A percentile compares a stretch with the other conserved stretches of the same genome.
These are phyloP conservation scores for Hamigera avellanea DNA, from an alignment of 495 filamentous ascomycete genomes.

Conservation along the genomic window DNA sequence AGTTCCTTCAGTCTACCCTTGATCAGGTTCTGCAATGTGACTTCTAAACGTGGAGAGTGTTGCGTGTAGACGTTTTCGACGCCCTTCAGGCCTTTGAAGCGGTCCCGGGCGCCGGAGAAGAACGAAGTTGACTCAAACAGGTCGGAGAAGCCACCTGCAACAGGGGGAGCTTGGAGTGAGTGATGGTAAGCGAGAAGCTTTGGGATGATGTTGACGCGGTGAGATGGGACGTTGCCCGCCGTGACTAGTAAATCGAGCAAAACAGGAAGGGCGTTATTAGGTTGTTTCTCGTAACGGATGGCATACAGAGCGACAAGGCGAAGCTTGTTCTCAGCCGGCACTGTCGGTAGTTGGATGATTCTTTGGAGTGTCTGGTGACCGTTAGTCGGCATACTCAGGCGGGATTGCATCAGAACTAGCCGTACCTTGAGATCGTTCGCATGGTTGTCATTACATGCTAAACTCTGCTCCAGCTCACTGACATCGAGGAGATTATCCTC, in stretches of 20 bases:
- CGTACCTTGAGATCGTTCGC: conserved; percentile 70
- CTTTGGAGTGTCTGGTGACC: conserved; percentile 64
- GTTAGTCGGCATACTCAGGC: not conserved
- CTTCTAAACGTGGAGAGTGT: conserved; percentile 80
- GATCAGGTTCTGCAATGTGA: conserved; percentile 80
- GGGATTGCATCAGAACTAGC: not conserved
- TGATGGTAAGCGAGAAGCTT: conserved; percentile 74
- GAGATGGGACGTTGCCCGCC: conserved; percentile 58
- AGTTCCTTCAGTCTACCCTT: conserved; percentile 76
- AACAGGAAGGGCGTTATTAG: conserved; percentile 65
- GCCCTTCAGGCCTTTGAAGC: conserved; percentile 90
- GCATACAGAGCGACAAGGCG: conserved; percentile 84
- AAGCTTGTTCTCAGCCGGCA: conserved; percentile 70
- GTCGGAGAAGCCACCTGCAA: conserved; percentile 68
- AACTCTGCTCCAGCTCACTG: conserved; percentile 90
- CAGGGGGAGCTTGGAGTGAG: conserved; percentile 62
- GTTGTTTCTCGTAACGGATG: conserved; percentile 78
- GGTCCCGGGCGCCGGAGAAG: conserved; percentile 77
- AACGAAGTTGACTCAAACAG: conserved; percentile 87
- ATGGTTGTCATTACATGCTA: conserved; percentile 96
- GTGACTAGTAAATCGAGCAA: conserved; percentile 77
- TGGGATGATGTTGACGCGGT: conserved; percentile 59
- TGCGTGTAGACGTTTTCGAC: conserved; percentile 99
- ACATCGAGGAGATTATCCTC: conserved; percentile 81
- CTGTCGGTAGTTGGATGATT: conserved; percentile 62